Base-by-base conservation (phyloP, 2,329 filamentous ascomycete species). In the Coniochaeta hoffmannii region DNA sequence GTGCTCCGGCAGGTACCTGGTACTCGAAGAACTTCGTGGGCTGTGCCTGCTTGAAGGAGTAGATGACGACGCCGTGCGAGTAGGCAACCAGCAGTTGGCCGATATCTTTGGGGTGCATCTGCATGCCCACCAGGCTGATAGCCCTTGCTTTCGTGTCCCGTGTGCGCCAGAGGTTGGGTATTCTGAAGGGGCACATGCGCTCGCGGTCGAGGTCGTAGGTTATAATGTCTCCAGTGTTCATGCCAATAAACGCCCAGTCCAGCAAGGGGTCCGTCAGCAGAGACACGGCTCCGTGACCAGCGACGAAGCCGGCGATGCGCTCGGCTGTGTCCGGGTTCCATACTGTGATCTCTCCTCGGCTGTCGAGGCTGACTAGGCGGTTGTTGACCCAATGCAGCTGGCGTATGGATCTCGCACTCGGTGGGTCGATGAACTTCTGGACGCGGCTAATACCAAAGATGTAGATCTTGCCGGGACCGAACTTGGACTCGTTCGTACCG, bases 201-300 rank as follows among this genome's bases (percentile, higher is more conserved):
- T 90, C 85, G 57, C 92, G 82, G 66, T 97, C 94, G 55, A 99
- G 77, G 68, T 99, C 94, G 68, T 93, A 99, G n/a, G 90, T 90
- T 57, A 93, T 79, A 11, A 97, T 78, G 56, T 97, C 92, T 58
- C 93, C 91, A 65, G 81, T 89, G 60, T 89, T 84, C 59, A 91
- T 75, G 12, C 91, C 94, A 46, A 97, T 76, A 59, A 99, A 87
- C 35, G 87, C 90, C 84, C 95, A 99, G 69, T 99, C 94, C 58
- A 99, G 77, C 73, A 90, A 89, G 0, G 93, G 90, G 68, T 99
- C 94, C 8, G 88, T 91, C 56, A 88, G 79, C 64, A 97, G 68
- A 31, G 83, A 81, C 14, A 83, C 86, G 19, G 92, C 89, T 51
- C 85, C 91, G 0, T 90, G 89, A 10, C 90, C 86, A 4, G 88